Conservation (phyloP, 2,329 filamentous ascomycete genomes). For the Nothophaeocryptopus gaeumannii region DNA sequence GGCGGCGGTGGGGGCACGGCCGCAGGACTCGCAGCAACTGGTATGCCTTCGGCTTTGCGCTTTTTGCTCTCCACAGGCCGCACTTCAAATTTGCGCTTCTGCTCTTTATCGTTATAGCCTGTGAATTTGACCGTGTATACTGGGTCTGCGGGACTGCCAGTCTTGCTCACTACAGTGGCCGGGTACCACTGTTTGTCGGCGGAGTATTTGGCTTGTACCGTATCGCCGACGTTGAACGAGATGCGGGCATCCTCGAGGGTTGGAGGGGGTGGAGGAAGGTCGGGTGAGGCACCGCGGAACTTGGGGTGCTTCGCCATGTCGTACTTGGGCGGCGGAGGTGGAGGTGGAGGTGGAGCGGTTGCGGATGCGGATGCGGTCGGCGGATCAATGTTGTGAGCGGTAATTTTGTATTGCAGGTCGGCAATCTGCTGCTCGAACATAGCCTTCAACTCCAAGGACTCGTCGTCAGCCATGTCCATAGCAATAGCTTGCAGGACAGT, state of each 20-base stretch:
- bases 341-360: constrained; percentile 37
- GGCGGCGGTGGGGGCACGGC: constrained; percentile 35
- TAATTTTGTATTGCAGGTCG: constrained; percentile 74
- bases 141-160: constrained; percentile 83
- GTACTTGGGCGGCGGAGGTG: constrained; percentile 25
- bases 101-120: constrained; percentile 78
- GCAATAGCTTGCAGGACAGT: constrained; percentile 27
- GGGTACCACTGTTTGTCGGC: constrained; percentile 90
- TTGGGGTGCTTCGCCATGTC: constrained; percentile 65
- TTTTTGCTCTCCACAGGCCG: constrained; percentile 64
- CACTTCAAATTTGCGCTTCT: constrained; percentile 74
- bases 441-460: constrained; percentile 71
- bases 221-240: constrained; percentile 82
- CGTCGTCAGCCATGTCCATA: constrained; percentile 69
- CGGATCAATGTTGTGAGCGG: constrained; percentile 56
- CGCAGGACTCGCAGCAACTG: constrained; percentile 40
- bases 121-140: constrained; percentile 96
- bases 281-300: constrained; percentile 46
- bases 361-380: constrained; percentile 24
- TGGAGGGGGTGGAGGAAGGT: constrained; percentile 32
- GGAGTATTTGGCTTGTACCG: constrained; percentile 86
- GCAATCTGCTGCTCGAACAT: constrained; percentile 81
- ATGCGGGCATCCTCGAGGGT: constrained; percentile 41
- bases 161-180: constrained; percentile 88
- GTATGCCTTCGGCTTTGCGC: constrained; percentile 74